Evolutionary conservation across 1,284 basidiomycete genomes (phyloP), one percentile per base, ranked within the genome.

Genomic region (Puccinia novopanici): DNA sequence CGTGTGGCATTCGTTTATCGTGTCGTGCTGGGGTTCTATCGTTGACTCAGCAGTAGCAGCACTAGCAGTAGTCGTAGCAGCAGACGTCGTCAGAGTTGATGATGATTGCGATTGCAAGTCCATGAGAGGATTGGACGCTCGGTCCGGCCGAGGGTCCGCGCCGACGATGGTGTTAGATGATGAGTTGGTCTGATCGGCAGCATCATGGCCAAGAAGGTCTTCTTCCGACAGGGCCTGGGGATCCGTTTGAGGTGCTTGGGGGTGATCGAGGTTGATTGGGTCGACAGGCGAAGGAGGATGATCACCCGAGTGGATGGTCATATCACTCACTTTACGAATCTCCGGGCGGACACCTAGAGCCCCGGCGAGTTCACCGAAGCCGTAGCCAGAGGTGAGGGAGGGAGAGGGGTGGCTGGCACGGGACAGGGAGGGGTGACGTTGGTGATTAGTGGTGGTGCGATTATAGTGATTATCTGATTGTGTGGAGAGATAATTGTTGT

Each of bases 301-400:
- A 42, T 63, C 74, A 24, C 10, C 34, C 22, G 76, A 59, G 71
- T 74, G 71, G 50, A 80, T 65, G 45, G 78, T 74, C 78, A 80
- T 80, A 57, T 80, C 71, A 68, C 71, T 74, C 24, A 80, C 71
- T 67, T 80, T 80, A 40, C 78, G 68, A 52, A 65, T 73, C 52
- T 80, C 70, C 30, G 78, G 78, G 40, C 68, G 78, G n/a, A 50
- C 55, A 59, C 78, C 78, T 5, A 80, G 57, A 34, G 70, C 70
- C 5, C 78, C 70, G 52, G 78, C 70, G 30, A 80, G 71, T 55
- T 80, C 45, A 40, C 68, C 67, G 37, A 80, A 80, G 48, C 70
- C 70, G 78, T 80, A 80, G 1, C 40, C 48, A 27, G 70, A n/a
- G 45, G 45, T 45, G 45, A 45, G 45, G 8, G 45, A 45, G 45